Percentiles rank a stretch among this genome's conserved stretches.
Evolutionary conservation across 1,284 basidiomycete genomes (phyloP).

Genomic region (Puccinia triticina): DNA sequence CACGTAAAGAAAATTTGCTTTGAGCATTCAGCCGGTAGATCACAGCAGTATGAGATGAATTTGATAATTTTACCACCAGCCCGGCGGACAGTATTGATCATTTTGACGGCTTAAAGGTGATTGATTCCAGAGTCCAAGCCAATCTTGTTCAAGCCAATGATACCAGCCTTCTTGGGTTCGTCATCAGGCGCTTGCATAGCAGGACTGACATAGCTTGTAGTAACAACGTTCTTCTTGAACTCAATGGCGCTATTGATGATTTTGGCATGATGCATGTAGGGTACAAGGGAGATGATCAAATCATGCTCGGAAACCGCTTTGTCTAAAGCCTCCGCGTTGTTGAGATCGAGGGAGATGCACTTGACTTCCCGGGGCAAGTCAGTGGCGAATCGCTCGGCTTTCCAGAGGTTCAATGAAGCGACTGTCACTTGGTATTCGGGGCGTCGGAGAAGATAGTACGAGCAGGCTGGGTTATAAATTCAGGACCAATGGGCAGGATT

Average conservation of each 20-base stretch:
- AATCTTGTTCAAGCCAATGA: conserved; percentile 97
- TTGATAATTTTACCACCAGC: conserved; percentile 86
- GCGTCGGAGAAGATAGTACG: too few species aligned
- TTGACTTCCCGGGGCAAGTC: too few species aligned
- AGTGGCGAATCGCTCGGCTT: too few species aligned
- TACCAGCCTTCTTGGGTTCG: conserved; percentile 82
- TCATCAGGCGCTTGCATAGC: conserved; percentile 85
- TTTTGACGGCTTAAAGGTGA: conserved; percentile 88
- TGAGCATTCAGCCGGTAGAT: conserved; percentile 82
- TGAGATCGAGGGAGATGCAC: too few species aligned
- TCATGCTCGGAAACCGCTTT: too few species aligned
- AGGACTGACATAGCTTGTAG: conserved; percentile 88
- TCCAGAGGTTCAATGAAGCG: too few species aligned
- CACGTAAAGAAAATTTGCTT: conserved; percentile 98
- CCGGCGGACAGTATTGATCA: conserved; percentile 87
- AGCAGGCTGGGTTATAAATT: too few species aligned
- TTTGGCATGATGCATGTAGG: conserved; percentile 80
- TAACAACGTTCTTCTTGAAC: conserved; percentile 91
- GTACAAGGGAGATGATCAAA: too few species aligned
- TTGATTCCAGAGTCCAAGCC: conserved; percentile 83
- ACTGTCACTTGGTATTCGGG: too few species aligned
- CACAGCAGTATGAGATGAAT: conserved; percentile 96
- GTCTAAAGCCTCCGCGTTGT: too few species aligned
- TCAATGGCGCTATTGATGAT: conserved; percentile 96
- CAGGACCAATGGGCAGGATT: too few species aligned